phyloP scores from a whole-genome alignment of 2,329 filamentous ascomycete genomes.

The Aspergillus transmontanensis region DNA sequence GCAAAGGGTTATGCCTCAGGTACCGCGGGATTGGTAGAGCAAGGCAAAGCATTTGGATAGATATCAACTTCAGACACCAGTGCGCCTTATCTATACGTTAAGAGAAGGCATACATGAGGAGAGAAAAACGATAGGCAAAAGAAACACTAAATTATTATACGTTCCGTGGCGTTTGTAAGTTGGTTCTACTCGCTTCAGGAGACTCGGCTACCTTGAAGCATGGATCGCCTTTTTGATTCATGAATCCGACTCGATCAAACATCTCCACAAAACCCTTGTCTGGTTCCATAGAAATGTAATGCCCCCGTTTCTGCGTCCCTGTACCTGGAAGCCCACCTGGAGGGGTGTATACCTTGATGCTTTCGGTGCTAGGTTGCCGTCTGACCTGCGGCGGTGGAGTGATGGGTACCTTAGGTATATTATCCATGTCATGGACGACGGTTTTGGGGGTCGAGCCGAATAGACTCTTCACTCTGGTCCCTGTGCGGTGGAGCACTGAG shows the following conservation, averaged over 20 bases:
- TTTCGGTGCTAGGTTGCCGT: constrained; percentile 45
- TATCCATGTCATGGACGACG: constrained; percentile 20
- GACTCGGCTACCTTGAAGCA: constrained; percentile 32
- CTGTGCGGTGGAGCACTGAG: constrained; percentile 38
- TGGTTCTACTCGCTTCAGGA: constrained; percentile 12
- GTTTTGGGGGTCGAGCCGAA: constrained; percentile 30
- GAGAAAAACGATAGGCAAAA: neutral
- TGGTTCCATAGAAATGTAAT: constrained; percentile 30
- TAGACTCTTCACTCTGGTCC: constrained; percentile 40
- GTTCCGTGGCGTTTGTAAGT: neutral
- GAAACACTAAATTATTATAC: neutral
- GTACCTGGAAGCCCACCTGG: constrained; percentile 34
- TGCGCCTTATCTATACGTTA: neutral
- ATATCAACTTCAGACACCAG: neutral
- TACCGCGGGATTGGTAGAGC: neutral
- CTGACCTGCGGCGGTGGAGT: constrained; percentile 25
- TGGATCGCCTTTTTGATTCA: constrained; percentile 29
- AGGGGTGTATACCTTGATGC: constrained; percentile 51
- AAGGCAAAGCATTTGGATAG: neutral
- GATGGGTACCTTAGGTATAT: constrained; percentile 20
- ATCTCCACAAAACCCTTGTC: constrained; percentile 42
- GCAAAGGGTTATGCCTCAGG: neutral
- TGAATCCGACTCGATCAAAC: constrained; percentile 41
- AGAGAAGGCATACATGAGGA: constrained; percentile 2
- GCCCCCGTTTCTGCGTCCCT: constrained; percentile 29